Base-by-base conservation (phyloP, 164 flowering plant genomes). In the Platanus orientalis region DNA sequence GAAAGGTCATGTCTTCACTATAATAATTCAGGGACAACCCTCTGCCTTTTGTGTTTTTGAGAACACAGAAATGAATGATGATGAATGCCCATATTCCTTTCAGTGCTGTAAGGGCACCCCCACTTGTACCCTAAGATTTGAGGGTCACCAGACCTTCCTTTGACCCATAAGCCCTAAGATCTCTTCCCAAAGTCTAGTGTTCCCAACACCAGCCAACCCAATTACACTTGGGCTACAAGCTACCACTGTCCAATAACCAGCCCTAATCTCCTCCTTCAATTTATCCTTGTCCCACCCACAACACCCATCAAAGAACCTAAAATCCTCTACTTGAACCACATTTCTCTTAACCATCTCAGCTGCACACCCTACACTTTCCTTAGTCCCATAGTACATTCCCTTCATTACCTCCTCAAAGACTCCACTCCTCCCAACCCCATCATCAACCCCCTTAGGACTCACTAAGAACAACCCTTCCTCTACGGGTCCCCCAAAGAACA, bases 241-340 rank as follows among this genome's bases (percentile, higher is more conserved):
- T 1, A 84, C 96, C 6, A 91, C 84, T 16, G 81, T 82, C 96
- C 97, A 94, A 69, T 85, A 86, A 7, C 97, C 97, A 62, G 90
- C 86, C 62, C 72, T 71, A 1, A 94, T 86, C 72, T 94, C 99
- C 29, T 84, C 96, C 53, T 61, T 85, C 71, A 91, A 53, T 63
- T 89, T 95, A 39, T 81, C 84, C 39, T 66, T 85, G 42, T 83
- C 96, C 96, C 97, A 94, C 52, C 88, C 92, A 77, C 96, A 89
- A 64, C 80, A 91, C 60, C 99, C 99, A 83, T 91, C 94, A 70
- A 85, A 95, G 73, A 91, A 89, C 78, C 89, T 86, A 27, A 91
- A 84, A 27, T 91, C 89, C 42, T 59, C 88, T 3, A 72, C 55
- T 10, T 75, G 79, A 39, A 88, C 81, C 30, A 76, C 78, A 49